phyloP scores from a whole-genome alignment of 2,329 filamentous ascomycete species.

The Rhinocladiella similis region DNA sequence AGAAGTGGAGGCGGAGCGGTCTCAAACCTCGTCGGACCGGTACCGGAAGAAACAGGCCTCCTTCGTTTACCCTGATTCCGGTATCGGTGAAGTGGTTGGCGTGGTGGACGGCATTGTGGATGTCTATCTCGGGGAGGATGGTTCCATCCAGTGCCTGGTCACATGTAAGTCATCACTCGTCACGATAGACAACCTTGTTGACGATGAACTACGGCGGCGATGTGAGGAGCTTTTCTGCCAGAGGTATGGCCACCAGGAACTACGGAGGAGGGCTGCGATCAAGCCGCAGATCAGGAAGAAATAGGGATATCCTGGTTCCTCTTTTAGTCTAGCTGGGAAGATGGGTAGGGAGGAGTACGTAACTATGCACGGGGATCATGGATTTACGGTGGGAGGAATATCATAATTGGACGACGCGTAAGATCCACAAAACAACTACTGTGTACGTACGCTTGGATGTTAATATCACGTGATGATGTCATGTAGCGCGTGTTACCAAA shows the following conservation, averaged over 20 bases:
- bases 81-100: not conserved
- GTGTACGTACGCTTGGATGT: too few species aligned
- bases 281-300: slow-evolving; percentile 1
- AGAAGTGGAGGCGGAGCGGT: not conserved
- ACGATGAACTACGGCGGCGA: slow-evolving; percentile 2
- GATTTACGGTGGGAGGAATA: too few species aligned
- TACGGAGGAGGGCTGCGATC: not conserved
- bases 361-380: not conserved
- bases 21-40: not conserved
- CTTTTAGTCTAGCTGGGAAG: not conserved
- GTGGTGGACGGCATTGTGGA: slow-evolving; percentile 3
- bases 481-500: too few species aligned
- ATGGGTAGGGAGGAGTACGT: not conserved
- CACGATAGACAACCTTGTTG: slow-evolving; percentile 7
- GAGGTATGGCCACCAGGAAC: slow-evolving; percentile 5
- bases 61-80: not conserved
- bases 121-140: slow-evolving; percentile 9
- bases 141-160: slow-evolving; percentile 6
- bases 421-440: too few species aligned
- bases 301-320: not conserved
- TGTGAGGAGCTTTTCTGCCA: slow-evolving; percentile 7
- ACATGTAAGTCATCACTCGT: slow-evolving; percentile 4
- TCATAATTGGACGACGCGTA: too few species aligned
- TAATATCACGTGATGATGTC: too few species aligned
- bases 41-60: slow-evolving; percentile 2